Base-by-base conservation (phyloP, 805 yeast species). In the Spathaspora passalidarum region DNA sequence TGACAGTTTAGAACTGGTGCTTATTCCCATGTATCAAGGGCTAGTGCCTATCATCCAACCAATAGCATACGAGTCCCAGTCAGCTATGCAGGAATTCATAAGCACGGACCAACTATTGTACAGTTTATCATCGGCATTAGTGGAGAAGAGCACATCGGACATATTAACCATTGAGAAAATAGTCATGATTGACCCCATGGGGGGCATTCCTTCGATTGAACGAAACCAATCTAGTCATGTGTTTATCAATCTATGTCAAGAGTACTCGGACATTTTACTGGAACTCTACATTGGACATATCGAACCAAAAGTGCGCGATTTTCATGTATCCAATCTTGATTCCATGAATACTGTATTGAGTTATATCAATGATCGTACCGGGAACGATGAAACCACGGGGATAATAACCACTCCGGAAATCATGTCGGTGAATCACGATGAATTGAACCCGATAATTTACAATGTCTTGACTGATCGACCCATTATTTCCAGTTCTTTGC, bases 381-480 rank as follows among this genome's bases (percentile, higher is more conserved):
- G 59, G 1, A 60, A 58, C 40, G 70, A 68, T 44, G 80, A 66
- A 20, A 55, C 91, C 1, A 82, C 96, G 0, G 99, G 97, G 0
- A 69, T 94, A 2, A 86, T 94, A 26, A 92, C 98, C 0, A 88
- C 97, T 0, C 87, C 96, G 0, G 63, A 72, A 8, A 80, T 88
- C 18, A 92, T 96, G 21, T 81, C 87, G 2, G 54, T 69, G 32
- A 70, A 68, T 43, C 63, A 60, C 47, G 75, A 72, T 51, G 75
- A 78, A 42, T 69, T 83, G 49, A 94, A 94, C 61, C 99, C 99
- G 1, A 77, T 94, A 36, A 81, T 94, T 13, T 88, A 91, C 63
- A 94, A 94, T 60, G 78, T 94, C 13, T 72, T 94, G 32, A 94
- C 99, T 0, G 98, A 94, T 61, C 72, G 98, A 43, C 89, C 98